These are phyloP conservation scores for Cryptosporidium parvum DNA, from an alignment of 169 alveolate species.

Conservation along the genomic window DNA sequence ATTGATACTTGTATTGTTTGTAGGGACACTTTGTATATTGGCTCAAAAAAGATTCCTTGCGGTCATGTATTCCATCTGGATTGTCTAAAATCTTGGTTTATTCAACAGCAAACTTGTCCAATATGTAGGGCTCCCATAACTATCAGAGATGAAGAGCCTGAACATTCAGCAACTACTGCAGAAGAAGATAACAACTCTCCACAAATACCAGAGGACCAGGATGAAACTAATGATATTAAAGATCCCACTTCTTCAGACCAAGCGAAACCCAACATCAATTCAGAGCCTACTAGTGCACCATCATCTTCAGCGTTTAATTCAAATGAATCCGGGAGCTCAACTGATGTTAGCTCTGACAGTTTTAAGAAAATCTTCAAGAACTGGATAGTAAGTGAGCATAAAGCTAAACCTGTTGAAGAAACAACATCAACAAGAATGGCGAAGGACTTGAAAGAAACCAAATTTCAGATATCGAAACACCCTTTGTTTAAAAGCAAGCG, in stretches of 20 bases:
- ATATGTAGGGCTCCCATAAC: conserved; percentile 80
- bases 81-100: conserved; percentile 87
- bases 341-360: neutral
- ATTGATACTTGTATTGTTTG: conserved; percentile 90
- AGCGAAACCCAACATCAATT: neutral
- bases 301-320: neutral
- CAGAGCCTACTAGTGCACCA: neutral
- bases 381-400: neutral
- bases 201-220: neutral
- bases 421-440: neutral
- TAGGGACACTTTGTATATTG: conserved; percentile 85
- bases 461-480: neutral
- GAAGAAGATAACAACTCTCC: neutral
- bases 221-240: neutral
- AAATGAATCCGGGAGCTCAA: neutral
- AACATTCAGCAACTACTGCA: conserved; percentile 8
- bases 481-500: neutral
- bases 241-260: neutral
- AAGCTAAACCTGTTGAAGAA: neutral
- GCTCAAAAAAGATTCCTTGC: conserved; percentile 86
- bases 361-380: neutral
- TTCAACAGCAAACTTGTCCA: conserved; percentile 88
- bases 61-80: conserved; percentile 88
- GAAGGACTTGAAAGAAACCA: neutral
- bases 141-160: conserved; percentile 60